Base-by-base conservation (phyloP, 192 early-diverging fungal species). In the Geosiphon pyriformis region DNA sequence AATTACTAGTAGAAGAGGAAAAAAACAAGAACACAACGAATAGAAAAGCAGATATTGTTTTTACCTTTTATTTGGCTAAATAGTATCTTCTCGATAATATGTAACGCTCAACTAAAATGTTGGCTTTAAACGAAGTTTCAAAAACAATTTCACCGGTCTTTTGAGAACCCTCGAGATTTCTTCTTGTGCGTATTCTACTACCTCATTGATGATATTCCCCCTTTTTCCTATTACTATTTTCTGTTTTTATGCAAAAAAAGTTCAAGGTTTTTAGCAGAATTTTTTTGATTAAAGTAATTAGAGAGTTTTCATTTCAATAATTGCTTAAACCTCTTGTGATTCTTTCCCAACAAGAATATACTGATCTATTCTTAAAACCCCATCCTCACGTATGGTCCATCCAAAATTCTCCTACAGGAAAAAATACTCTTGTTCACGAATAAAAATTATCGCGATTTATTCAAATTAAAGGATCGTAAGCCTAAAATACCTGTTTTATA, bases 151-250 rank as follows among this genome's bases (percentile, higher is more conserved):
- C 20, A 84, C 63, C 32, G 70, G 74, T n/a, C 76, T 42, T 4
- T 74, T 65, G 11, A 84, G 54, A 1, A 77, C 80, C 18, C 35
- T 70, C 25, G 65, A 61, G 42, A 84, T 77, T 8, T 62, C 23
- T 18, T 65, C 35, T 27, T 69, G 59, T 11, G 83, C 75, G 20
- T 71, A 68, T 26, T 67, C 35, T 3, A 74, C 71, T 7, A 85
- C 59, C 46, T 68, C 61, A 47, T 77, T 69, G 31, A 85, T 82
- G 0, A 82, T 65, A 0, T 32, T 52, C 2, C 83, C 83, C 20
- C 78, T 59, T 17, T 67, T 70, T 6, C 83, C 83, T 35, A 82
- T 76, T 17, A 85, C 72, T 42, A 85, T 85, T 68, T 80, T 85
- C 65, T 80, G 73, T 17, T 27, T 18, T 42, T 4, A n/a, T 15